Conservation (phyloP, 345 rosid genomes). For the Pelargonium nanum region DNA sequence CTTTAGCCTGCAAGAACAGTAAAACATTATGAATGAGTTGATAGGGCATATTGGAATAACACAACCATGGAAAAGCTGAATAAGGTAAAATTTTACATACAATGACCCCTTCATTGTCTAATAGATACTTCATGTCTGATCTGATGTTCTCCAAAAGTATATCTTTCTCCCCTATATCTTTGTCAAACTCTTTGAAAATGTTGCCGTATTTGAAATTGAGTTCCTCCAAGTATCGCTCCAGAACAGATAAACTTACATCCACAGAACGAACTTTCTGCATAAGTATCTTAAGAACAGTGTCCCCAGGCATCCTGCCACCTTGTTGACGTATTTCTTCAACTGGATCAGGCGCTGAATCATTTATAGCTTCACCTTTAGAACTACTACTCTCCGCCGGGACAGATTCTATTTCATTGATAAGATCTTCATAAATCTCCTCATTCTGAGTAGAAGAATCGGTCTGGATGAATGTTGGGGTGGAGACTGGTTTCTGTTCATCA, state of each 20-base stretch:
- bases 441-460: conserved; percentile 7
- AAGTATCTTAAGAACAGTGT: conserved; percentile 41
- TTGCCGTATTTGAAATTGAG: conserved; percentile 33
- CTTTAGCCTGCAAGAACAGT: conserved; percentile 29
- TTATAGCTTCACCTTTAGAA: conserved; percentile 14
- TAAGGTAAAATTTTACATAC: conserved; percentile 16
- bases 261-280: conserved; percentile 46
- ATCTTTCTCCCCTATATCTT: conserved; percentile 30
- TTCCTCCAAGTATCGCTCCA: conserved; percentile 46
- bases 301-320: conserved; percentile 38
- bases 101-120: conserved; percentile 17
- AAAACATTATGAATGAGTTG: background rate
- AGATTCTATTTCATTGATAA: conserved; percentile 9
- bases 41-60: background rate
- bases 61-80: background rate
- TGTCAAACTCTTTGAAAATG: conserved; percentile 33
- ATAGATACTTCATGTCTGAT: conserved; percentile 23
- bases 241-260: conserved; percentile 35
- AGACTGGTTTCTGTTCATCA: conserved; percentile 10
- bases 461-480: background rate
- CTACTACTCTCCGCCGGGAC: conserved; percentile 12
- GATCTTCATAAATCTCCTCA: conserved; percentile 15
- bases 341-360: conserved; percentile 18
- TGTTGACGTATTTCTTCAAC: conserved; percentile 31
- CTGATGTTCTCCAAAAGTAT: conserved; percentile 22